Evolutionary conservation across 305 asterid genomes (phyloP).

Genomic region (Plantago lanceolata): DNA sequence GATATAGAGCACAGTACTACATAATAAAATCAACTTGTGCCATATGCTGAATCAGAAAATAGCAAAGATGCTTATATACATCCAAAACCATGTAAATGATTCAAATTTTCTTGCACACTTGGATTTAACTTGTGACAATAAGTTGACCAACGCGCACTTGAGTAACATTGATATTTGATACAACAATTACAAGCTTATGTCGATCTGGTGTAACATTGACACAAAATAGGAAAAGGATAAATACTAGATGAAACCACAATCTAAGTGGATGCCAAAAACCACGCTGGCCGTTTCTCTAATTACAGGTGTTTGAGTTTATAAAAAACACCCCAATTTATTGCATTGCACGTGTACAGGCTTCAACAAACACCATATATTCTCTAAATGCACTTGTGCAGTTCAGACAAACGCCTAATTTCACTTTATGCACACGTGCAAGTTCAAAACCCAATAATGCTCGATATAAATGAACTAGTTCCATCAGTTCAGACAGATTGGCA

Average conservation of each 20-base stretch:
- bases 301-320: too few relatives aligned
- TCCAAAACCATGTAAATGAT: slow-evolving; percentile 2
- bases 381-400: background rate
- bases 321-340: background rate
- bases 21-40: background rate
- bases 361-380: background rate
- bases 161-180: background rate
- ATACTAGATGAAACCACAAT: background rate
- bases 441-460: background rate
- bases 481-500: background rate
- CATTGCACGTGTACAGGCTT: background rate
- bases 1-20: too few relatives aligned
- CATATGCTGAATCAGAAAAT: background rate
- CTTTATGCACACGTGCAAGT: background rate
- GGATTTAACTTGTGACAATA: slow-evolving; percentile 5
- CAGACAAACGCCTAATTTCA: background rate
- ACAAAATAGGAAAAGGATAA: slow-evolving; percentile 7
- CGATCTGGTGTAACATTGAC: background rate
- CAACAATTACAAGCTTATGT: slow-evolving; percentile 4
- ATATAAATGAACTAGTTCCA: background rate
- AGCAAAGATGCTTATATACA: slow-evolving; percentile 4
- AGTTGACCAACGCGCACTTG: background rate
- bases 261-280: too few relatives aligned
- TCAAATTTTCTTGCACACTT: slow-evolving; percentile 1
- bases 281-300: too few relatives aligned